These are phyloP conservation scores for Lipomyces lipofer DNA, from an alignment of 805 yeast genomes.

Conservation along the genomic window DNA sequence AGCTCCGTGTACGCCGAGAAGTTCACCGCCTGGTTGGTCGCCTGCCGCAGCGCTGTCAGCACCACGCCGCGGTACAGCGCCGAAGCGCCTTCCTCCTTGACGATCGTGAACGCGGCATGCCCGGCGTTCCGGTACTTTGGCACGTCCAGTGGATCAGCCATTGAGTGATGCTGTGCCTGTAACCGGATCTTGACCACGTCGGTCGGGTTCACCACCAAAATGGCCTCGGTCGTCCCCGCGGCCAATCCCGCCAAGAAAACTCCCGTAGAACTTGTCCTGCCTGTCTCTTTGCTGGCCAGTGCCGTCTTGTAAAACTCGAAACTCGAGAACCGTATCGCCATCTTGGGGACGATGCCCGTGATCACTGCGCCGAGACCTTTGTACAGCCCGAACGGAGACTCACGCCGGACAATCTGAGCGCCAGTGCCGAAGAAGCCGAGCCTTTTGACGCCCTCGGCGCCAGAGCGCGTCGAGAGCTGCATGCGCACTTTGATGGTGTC, in stretches of 20 bases:
- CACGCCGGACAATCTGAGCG: slow-evolving; percentile 69
- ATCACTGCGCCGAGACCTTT: slow-evolving; percentile 97
- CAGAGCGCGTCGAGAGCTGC: slow-evolving; percentile 78
- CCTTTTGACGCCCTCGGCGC: slow-evolving; percentile 51
- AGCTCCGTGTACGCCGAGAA: slow-evolving; percentile 91
- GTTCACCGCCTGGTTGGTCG: slow-evolving; percentile 97
- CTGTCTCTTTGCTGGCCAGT: slow-evolving; percentile 45
- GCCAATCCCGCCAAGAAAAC: slow-evolving; percentile 93
- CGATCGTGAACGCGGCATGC: slow-evolving; percentile 81
- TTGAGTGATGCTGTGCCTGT: slow-evolving; percentile 91
- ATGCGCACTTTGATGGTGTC: slow-evolving; percentile 96
- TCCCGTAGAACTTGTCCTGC: slow-evolving; percentile 61
- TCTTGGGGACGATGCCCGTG: slow-evolving; percentile 95
- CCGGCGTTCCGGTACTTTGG: slow-evolving; percentile 92
- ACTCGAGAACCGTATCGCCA: slow-evolving; percentile 95
- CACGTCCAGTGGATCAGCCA: slow-evolving; percentile 75
- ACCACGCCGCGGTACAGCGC: slow-evolving; percentile 93
- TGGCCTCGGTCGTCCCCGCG: slow-evolving; percentile 97
- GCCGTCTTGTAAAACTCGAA: slow-evolving; percentile 82
- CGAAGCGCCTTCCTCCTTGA: slow-evolving; percentile 85
- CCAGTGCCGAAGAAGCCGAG: slow-evolving; percentile 90
- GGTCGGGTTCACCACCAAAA: slow-evolving; percentile 92
- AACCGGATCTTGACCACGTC: slow-evolving; percentile 95
- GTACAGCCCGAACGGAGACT: slow-evolving; percentile 81
- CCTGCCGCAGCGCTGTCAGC: slow-evolving; percentile 96